These are phyloP conservation scores for Trichoderma oligosporum DNA, from an alignment of 2,329 filamentous ascomycete species.

Conservation along the genomic window DNA sequence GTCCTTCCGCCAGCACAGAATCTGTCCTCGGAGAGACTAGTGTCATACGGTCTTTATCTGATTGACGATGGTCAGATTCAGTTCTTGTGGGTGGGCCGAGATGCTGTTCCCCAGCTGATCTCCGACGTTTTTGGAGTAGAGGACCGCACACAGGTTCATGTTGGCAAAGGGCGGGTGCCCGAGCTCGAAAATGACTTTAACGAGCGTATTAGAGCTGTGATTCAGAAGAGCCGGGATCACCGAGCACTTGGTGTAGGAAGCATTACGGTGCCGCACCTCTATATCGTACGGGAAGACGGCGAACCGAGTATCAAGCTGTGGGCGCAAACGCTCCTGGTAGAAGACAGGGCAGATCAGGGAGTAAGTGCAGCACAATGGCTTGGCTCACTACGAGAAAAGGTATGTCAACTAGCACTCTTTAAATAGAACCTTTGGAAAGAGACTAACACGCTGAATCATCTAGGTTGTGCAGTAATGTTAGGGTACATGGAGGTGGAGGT, in stretches of 20 bases:
- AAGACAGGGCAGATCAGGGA: conserved; percentile 91
- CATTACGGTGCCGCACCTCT: conserved; percentile 88
- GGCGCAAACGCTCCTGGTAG: conserved; percentile 93
- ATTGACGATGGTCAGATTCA: conserved; percentile 97
- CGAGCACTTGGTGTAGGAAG: conserved; percentile 83
- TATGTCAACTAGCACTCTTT: conserved; percentile 37
- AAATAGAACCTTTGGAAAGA: too few relatives aligned
- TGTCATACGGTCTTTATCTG: conserved; percentile 87
- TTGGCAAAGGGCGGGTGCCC: conserved; percentile 84
- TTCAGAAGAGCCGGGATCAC: conserved; percentile 90
- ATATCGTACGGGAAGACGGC: conserved; percentile 90
- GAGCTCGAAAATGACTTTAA: conserved; percentile 95
- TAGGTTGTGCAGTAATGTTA: conserved; percentile 19
- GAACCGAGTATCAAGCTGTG: conserved; percentile 93
- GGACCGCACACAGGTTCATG: conserved; percentile 78
- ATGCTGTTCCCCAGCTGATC: conserved; percentile 85
- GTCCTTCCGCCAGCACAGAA: conserved; percentile 80
- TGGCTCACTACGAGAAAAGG: conserved; percentile 90
- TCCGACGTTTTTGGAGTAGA: conserved; percentile 85
- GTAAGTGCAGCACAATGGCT: conserved; percentile 93
- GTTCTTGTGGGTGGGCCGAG: conserved; percentile 93
- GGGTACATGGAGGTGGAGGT: background rate
- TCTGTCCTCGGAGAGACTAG: conserved; percentile 81
- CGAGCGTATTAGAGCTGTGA: conserved; percentile 82
- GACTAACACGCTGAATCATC: background rate